Conservation (phyloP, 495 filamentous ascomycete species). For the Hypomontagnella monticulosa region DNA sequence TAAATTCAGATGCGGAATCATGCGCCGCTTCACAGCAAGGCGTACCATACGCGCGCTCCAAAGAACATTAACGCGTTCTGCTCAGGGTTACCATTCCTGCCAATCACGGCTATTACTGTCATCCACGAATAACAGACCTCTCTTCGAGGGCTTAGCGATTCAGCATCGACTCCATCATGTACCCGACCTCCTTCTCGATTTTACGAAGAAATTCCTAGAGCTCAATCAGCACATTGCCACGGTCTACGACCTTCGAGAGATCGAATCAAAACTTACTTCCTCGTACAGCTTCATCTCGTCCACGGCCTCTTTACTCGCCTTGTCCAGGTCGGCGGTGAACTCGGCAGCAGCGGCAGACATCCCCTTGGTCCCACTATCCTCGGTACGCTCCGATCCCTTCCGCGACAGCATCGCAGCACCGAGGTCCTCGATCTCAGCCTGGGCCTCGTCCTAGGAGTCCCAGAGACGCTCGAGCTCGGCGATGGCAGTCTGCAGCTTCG, state of each 20-base stretch:
- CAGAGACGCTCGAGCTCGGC: slow-evolving; percentile 36
- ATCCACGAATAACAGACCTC: not conserved
- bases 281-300: slow-evolving; percentile 45
- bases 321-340: slow-evolving; percentile 30
- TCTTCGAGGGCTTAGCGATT: slow-evolving; percentile 8
- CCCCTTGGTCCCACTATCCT: slow-evolving; percentile 21
- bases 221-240: slow-evolving; percentile 41
- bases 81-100: not conserved
- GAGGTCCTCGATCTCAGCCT: slow-evolving; percentile 36
- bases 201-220: slow-evolving; percentile 44
- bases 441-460: slow-evolving; percentile 25
- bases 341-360: slow-evolving; percentile 27
- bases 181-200: slow-evolving; percentile 40
- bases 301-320: slow-evolving; percentile 34
- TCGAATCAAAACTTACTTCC: slow-evolving; percentile 35
- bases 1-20: not conserved
- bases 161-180: slow-evolving; percentile 40
- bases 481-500: not conserved
- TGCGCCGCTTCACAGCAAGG: slow-evolving; percentile 17
- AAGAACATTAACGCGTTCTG: slow-evolving; percentile 5
- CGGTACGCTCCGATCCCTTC: slow-evolving; percentile 14
- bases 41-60: slow-evolving; percentile 21
- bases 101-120: not conserved
- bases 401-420: slow-evolving; percentile 7
- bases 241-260: slow-evolving; percentile 34